phyloP scores from a whole-genome alignment of 2,329 filamentous ascomycete genomes.

The Fusarium circinatum region DNA sequence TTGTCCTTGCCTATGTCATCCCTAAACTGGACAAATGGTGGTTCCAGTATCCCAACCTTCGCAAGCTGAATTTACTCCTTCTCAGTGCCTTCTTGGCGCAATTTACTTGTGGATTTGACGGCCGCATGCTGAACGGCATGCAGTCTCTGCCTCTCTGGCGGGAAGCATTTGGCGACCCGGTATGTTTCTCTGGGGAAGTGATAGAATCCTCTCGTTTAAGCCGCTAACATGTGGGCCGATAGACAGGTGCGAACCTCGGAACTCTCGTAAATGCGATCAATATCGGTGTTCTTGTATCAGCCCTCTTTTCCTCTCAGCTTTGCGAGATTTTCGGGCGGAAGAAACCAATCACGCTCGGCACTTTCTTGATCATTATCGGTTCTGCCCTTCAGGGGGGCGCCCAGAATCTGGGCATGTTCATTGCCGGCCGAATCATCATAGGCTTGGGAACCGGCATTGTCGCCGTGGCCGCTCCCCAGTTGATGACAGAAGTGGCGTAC shows the following conservation, averaged over 20 bases:
- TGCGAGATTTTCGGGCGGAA: background rate
- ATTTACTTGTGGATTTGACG: background rate
- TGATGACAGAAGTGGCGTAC: background rate
- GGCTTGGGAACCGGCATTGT: background rate
- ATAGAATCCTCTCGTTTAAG: background rate
- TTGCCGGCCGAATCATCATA: background rate
- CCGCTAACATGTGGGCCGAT: fast-evolving
- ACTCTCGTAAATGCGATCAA: background rate
- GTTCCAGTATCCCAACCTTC: background rate
- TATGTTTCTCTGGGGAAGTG: background rate
- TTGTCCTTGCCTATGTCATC: background rate
- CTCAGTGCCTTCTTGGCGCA: background rate
- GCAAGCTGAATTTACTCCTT: background rate
- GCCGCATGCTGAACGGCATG: background rate
- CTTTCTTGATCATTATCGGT: background rate
- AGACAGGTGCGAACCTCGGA: background rate
- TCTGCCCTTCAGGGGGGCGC: background rate
- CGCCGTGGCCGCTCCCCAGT: background rate
- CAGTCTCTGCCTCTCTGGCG: background rate
- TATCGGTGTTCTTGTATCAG: background rate
- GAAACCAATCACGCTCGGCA: background rate
- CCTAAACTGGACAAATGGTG: background rate
- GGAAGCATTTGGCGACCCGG: background rate
- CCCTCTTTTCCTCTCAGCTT: background rate
- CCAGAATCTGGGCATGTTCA: background rate